Evolutionary conservation across 139 green algal species (phyloP).

Genomic region (Bryopsis sp.): DNA sequence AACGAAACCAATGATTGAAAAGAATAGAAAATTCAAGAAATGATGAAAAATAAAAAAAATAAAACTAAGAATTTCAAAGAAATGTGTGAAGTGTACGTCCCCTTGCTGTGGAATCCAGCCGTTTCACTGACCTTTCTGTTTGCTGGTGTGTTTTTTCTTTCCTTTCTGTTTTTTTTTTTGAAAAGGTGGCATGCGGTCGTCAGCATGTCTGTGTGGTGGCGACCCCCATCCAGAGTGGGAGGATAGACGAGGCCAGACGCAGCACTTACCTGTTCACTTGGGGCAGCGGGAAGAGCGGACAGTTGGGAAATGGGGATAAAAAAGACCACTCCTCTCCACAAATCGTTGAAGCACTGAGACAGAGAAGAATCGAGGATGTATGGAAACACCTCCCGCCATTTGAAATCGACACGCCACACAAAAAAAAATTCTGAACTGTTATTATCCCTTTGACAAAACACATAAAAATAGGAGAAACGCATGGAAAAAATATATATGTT

Average conservation of each 20-base stretch:
- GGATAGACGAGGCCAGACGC: neutral
- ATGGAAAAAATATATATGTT: neutral
- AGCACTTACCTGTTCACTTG: slow-evolving; percentile 48
- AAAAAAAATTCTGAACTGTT: neutral
- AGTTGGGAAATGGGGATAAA: slow-evolving; percentile 48
- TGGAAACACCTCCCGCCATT: neutral
- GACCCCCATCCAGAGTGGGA: neutral
- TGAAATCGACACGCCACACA: neutral
- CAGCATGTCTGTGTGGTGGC: slow-evolving; percentile 9
- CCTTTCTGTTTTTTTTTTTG: slow-evolving; percentile 20
- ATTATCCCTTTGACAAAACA: neutral
- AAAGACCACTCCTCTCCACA: slow-evolving; percentile 41
- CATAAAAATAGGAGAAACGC: neutral
- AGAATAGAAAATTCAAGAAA: too few species aligned
- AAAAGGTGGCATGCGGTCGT: slow-evolving; percentile 4
- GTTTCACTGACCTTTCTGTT: too few species aligned
- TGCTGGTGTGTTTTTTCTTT: too few species aligned
- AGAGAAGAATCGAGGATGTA: slow-evolving; percentile 4
- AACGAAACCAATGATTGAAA: too few species aligned
- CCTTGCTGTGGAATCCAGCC: too few species aligned
- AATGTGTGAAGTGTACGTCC: too few species aligned
- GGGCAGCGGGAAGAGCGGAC: slow-evolving; percentile 54
- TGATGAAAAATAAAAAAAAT: too few species aligned
- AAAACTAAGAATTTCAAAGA: too few species aligned
- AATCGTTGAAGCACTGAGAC: slow-evolving; percentile 12